Conservation (phyloP, 1,284 basidiomycete genomes). For the Moniliella sp. region DNA sequence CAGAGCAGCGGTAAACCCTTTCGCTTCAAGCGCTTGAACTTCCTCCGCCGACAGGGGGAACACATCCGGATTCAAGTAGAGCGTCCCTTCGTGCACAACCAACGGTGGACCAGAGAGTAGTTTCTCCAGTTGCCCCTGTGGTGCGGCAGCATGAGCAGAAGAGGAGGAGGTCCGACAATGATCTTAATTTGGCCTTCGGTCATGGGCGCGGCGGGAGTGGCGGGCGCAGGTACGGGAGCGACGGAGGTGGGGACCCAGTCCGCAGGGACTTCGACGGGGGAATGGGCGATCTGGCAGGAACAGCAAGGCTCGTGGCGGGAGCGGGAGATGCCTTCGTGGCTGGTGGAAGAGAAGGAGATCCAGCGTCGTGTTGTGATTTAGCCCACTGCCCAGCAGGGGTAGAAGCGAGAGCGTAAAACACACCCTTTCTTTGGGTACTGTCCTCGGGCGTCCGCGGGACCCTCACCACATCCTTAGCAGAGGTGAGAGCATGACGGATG, state of each 20-base stretch:
- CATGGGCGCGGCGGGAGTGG: too few relatives aligned
- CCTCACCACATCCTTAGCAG: conserved; percentile 20
- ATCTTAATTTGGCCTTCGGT: too few relatives aligned
- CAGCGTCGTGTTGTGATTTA: not conserved
- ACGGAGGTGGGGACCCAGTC: too few relatives aligned
- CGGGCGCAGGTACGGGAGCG: too few relatives aligned
- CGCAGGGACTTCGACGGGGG: too few relatives aligned
- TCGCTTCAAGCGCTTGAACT: conserved; percentile 51
- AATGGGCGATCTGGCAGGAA: too few relatives aligned
- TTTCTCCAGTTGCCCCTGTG: too few relatives aligned
- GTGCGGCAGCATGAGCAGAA: too few relatives aligned
- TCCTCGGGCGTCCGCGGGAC: conserved; percentile 22
- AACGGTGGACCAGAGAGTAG: conserved; percentile 48
- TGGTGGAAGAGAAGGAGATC: not conserved
- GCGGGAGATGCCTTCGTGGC: too few relatives aligned
- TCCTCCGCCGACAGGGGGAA: conserved; percentile 58
- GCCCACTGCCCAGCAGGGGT: not conserved
- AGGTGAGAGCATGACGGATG: conserved; percentile 24
- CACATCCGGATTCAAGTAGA: conserved; percentile 61
- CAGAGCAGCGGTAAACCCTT: conserved; percentile 61
- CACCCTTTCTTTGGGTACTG: conserved; percentile 25
- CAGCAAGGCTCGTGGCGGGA: too few relatives aligned
- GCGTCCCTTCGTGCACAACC: conserved; percentile 58
- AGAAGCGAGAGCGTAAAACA: conserved; percentile 24
- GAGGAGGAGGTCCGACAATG: too few relatives aligned